These are phyloP conservation scores for Starmerella apicola DNA, from an alignment of 805 yeast genomes.

Conservation along the genomic window DNA sequence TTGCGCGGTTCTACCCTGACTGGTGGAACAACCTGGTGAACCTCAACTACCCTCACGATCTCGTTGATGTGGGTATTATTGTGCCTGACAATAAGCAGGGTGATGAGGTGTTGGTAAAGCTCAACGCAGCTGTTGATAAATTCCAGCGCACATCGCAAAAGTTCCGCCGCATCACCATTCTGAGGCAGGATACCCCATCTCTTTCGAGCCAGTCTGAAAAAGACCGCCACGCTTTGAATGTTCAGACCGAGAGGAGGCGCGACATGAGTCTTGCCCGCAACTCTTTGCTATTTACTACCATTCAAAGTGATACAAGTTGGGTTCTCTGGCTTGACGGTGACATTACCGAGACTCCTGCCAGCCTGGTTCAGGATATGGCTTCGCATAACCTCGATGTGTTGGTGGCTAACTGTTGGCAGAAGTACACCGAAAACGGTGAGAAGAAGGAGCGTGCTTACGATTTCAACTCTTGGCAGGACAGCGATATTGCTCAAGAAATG, in stretches of 20 bases:
- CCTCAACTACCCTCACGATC: conserved; percentile 70
- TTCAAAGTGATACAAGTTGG: conserved; percentile 88
- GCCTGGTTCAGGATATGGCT: conserved; percentile 77
- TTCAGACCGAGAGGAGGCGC: conserved; percentile 78
- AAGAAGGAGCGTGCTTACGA: conserved; percentile 76
- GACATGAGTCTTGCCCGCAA: conserved; percentile 93
- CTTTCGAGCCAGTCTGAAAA: conserved; percentile 65
- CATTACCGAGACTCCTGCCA: conserved; percentile 74
- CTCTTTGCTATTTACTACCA: conserved; percentile 74
- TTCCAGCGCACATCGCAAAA: conserved; percentile 50
- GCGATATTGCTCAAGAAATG: conserved; percentile 63
- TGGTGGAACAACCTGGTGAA: conserved; percentile 78
- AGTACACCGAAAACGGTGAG: conserved; percentile 50
- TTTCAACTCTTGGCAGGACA: conserved; percentile 75
- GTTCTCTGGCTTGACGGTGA: conserved; percentile 94
- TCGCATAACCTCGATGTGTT: conserved; percentile 74
- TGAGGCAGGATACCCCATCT: conserved; percentile 77
- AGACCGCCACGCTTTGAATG: conserved; percentile 77
- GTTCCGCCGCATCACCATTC: conserved; percentile 71
- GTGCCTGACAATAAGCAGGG: conserved; percentile 77
- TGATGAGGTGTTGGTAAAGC: conserved; percentile 55
- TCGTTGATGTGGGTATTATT: conserved; percentile 82
- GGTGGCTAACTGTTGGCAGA: conserved; percentile 88
- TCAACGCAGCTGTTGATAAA: conserved; percentile 64
- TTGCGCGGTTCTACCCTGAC: conserved; percentile 70